Percentiles rank a stretch among this genome's conserved stretches.
These are phyloP conservation scores for Lipomyces spencermartinsiae DNA, from an alignment of 805 yeast genomes.

Conservation along the genomic window DNA sequence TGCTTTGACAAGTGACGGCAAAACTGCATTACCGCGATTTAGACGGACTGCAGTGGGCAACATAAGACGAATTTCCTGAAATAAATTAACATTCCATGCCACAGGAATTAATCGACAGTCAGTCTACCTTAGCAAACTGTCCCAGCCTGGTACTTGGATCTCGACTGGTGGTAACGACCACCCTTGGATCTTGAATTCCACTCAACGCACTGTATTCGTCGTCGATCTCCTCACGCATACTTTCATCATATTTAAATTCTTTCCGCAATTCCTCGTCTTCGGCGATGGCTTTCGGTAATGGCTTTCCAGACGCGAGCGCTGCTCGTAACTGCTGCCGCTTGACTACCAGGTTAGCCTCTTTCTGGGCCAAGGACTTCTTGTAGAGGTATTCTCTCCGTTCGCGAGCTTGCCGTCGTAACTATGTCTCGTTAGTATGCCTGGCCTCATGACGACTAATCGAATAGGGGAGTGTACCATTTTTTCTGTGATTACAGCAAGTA, in stretches of 20 bases:
- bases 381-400: slow-evolving; percentile 94
- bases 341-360: slow-evolving; percentile 83
- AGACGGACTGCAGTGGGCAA: slow-evolving; percentile 89
- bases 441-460: background rate
- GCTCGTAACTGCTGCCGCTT: slow-evolving; percentile 85
- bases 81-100: background rate
- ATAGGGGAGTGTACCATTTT: background rate
- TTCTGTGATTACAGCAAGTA: background rate
- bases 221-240: slow-evolving; percentile 66
- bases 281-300: slow-evolving; percentile 86
- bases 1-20: slow-evolving; percentile 82
- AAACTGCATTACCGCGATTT: slow-evolving; percentile 90
- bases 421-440: background rate
- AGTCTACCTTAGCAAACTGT: slow-evolving; percentile 74
- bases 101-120: background rate
- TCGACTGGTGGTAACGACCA: slow-evolving; percentile 92
- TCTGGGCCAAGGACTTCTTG: slow-evolving; percentile 85
- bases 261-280: slow-evolving; percentile 82
- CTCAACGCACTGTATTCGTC: slow-evolving; percentile 89
- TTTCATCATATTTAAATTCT: slow-evolving; percentile 86
- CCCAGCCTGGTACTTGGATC: slow-evolving; percentile 83
- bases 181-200: slow-evolving; percentile 88
- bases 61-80: slow-evolving; percentile 74
- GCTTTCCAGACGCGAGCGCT: slow-evolving; percentile 90
- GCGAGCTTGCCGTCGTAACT: slow-evolving; percentile 83